Conservation (phyloP, 2,329 filamentous ascomycete species). For the Aspergillus phoenicis region DNA sequence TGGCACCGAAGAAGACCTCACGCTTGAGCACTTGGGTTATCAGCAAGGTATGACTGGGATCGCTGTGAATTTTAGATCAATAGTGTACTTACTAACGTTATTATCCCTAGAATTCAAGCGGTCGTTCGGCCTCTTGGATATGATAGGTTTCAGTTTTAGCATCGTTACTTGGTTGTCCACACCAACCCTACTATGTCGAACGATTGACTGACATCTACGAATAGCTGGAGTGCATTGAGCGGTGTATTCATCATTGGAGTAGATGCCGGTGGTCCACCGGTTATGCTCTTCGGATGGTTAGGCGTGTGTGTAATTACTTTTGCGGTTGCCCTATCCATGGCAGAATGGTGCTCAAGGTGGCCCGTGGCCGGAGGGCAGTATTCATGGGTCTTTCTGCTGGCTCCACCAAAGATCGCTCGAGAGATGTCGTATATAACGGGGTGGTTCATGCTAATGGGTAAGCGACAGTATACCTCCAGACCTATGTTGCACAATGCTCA, state of each 20-base stretch:
- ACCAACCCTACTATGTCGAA: not conserved
- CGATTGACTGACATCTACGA: not conserved
- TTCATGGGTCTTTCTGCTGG: constrained; percentile 57
- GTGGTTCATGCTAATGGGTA: constrained; percentile 47
- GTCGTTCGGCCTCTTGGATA: constrained; percentile 56
- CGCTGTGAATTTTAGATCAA: not conserved
- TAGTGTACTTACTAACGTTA: not conserved
- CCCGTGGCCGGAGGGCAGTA: constrained; percentile 59
- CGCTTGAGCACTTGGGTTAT: constrained; percentile 35
- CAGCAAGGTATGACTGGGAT: constrained; percentile 27
- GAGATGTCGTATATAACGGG: constrained; percentile 47
- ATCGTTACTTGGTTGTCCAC: constrained; percentile 55
- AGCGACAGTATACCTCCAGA: not conserved
- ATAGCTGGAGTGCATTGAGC: constrained; percentile 55
- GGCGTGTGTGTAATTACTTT: constrained; percentile 53
- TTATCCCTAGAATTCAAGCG: constrained; percentile 53
- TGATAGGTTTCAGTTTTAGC: constrained; percentile 60
- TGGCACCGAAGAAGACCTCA: constrained; percentile 27
- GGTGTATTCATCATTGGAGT: constrained; percentile 58
- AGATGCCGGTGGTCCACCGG: constrained; percentile 56
- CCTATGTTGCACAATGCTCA: not conserved
- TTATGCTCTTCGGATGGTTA: constrained; percentile 61
- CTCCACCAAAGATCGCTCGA: constrained; percentile 48
- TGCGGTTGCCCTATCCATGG: constrained; percentile 57
- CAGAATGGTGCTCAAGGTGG: constrained; percentile 58